Evolutionary conservation across 805 yeast species (phyloP).

Genomic region (Metschnikowia lochheadii): DNA sequence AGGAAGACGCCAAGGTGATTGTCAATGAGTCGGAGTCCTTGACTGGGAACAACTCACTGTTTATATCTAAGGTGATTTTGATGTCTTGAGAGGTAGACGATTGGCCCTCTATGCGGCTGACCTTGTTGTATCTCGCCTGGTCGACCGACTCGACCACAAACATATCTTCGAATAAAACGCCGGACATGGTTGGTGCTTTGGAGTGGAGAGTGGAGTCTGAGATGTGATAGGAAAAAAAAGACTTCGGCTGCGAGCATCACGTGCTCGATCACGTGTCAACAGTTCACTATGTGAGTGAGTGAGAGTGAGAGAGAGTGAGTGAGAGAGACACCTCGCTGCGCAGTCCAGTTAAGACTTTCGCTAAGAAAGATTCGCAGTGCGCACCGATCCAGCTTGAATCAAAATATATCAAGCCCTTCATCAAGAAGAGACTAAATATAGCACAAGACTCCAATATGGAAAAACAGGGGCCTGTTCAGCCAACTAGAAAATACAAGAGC

Average conservation of each 20-base stretch:
- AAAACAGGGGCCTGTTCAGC: neutral
- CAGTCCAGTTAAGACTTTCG: too few species aligned
- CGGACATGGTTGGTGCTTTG: slow-evolving; percentile 35
- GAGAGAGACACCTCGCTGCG: too few species aligned
- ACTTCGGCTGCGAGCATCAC: slow-evolving; percentile 4
- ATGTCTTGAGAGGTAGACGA: slow-evolving; percentile 80
- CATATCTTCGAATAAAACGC: slow-evolving; percentile 85
- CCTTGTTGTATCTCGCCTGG: slow-evolving; percentile 86
- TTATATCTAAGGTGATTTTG: slow-evolving; percentile 81
- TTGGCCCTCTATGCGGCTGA: slow-evolving; percentile 80
- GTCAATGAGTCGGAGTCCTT: slow-evolving; percentile 72
- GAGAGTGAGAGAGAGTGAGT: neutral
- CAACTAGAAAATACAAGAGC: neutral
- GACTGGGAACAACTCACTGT: slow-evolving; percentile 89
- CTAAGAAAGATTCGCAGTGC: neutral
- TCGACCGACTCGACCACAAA: slow-evolving; percentile 83
- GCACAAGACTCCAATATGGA: neutral
- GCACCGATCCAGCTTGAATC: neutral
- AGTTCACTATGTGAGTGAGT: neutral
- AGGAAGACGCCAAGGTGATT: slow-evolving; percentile 76
- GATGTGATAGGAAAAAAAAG: slow-evolving; percentile 3
- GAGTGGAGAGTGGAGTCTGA: slow-evolving; percentile 1
- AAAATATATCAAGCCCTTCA: slow-evolving; percentile 3
- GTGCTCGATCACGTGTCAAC: neutral
- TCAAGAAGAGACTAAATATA: neutral